These are phyloP conservation scores for Chaetomium strumarium DNA, from an alignment of 2,329 filamentous ascomycete genomes.

Conservation along the genomic window DNA sequence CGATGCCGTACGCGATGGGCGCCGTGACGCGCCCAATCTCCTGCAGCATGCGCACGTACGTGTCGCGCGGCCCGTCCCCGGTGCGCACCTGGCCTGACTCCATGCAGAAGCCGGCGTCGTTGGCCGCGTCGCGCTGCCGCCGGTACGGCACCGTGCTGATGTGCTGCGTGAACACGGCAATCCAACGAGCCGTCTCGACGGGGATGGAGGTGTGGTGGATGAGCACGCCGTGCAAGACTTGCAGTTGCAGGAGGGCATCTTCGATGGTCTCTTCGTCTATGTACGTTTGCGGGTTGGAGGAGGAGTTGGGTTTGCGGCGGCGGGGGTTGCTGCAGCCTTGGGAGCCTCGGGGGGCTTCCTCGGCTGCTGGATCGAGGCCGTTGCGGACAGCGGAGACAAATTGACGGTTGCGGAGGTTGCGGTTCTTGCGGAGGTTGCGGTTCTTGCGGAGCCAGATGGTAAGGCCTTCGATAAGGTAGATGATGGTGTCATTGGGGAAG, in stretches of 20 bases:
- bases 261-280: constrained; percentile 65
- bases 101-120: constrained; percentile 66
- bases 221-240: constrained; percentile 59
- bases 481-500: constrained; percentile 48
- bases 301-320: constrained; percentile 28
- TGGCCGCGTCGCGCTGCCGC: constrained; percentile 43
- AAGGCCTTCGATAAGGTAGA: constrained; percentile 71
- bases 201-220: constrained; percentile 62
- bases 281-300: constrained; percentile 38
- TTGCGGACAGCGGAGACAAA: constrained; percentile 60
- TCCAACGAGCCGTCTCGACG: constrained; percentile 66
- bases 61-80: constrained; percentile 60
- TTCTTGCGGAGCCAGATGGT: constrained; percentile 62
- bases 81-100: constrained; percentile 68
- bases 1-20: constrained; percentile 65
- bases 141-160: constrained; percentile 71
- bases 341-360: constrained; percentile 17
- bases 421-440: constrained; percentile 59
- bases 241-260: constrained; percentile 63
- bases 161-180: constrained; percentile 69
- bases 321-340: constrained; percentile 1
- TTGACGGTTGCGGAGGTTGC: constrained; percentile 59
- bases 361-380: constrained; percentile 30
- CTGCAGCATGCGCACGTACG: constrained; percentile 69
- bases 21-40: constrained; percentile 67